Evolutionary conservation across 768 basidiomycete species (phyloP).

Genomic region (Lepiota venenata): DNA sequence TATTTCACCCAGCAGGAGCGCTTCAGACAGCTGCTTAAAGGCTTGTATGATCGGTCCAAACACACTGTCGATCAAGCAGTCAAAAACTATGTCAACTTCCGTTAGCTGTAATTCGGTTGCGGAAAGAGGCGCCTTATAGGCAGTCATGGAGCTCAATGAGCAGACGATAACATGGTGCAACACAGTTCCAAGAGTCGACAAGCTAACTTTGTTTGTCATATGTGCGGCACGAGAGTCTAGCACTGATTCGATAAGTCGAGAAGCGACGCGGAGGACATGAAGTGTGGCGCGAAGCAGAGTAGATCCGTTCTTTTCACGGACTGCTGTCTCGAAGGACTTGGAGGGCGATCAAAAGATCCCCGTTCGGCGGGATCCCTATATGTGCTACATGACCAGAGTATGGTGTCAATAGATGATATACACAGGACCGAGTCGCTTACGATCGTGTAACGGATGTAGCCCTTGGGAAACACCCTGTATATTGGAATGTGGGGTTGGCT

Average conservation of each 20-base stretch:
- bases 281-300: constrained; percentile 6
- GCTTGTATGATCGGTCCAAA: constrained; percentile 5
- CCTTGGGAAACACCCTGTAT: not conserved
- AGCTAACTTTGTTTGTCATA: not conserved
- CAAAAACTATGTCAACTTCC: constrained; percentile 3
- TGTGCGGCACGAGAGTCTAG: not conserved
- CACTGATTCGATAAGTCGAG: not conserved
- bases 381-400: not conserved
- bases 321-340: constrained; percentile 3
- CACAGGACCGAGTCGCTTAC: not conserved
- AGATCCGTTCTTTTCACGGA: constrained; percentile 2
- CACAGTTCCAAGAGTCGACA: not conserved
- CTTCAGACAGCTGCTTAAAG: not conserved
- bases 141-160: not conserved
- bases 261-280: not conserved
- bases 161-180: not conserved
- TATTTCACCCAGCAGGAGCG: not conserved
- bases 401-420: not conserved
- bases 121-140: not conserved
- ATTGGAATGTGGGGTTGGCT: not conserved
- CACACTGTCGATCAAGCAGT: constrained; percentile 5
- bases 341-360: constrained; percentile 3
- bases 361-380: not conserved
- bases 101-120: not conserved
- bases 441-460: not conserved